These are phyloP conservation scores for Eucalyptus sp. DNA, from an alignment of 345 rosid species.

Conservation along the genomic window DNA sequence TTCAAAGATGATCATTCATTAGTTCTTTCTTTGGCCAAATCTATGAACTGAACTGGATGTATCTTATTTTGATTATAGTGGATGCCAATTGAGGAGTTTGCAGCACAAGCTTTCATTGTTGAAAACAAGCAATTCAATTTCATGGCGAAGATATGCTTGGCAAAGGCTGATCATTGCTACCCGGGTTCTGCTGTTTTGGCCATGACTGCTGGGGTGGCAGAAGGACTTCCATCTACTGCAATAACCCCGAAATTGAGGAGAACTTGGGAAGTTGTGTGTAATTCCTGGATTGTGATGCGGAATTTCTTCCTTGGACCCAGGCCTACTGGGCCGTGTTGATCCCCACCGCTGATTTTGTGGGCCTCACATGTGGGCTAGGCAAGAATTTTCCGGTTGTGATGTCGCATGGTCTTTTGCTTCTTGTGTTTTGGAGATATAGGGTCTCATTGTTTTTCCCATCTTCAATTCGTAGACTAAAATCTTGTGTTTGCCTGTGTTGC, in stretches of 20 bases:
- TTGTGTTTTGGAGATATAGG: neutral
- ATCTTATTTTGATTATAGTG: conserved; percentile 22
- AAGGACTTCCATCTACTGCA: conserved; percentile 29
- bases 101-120: conserved; percentile 38
- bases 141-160: conserved; percentile 12
- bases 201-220: conserved; percentile 34
- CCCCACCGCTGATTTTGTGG: no score
- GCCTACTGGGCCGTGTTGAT: no score
- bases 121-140: conserved; percentile 25
- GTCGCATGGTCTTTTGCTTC: neutral
- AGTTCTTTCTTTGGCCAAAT: neutral
- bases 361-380: neutral
- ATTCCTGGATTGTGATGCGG: no score
- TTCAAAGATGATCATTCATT: neutral
- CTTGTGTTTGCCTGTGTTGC: neutral
- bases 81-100: conserved; percentile 58
- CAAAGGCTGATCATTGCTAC: conserved; percentile 26
- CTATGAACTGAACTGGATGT: neutral
- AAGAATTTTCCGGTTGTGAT: fast-evolving
- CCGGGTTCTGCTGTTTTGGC: conserved; percentile 43
- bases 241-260: conserved; percentile 6
- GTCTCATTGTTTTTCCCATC: neutral
- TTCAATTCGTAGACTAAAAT: neutral
- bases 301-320: no score
- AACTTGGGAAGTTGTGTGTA: no score